Evolutionary conservation across 306 rosid species (phyloP), one percentile per base, ranked within the genome.

Genomic region (Pterocarpus macrocarpus): DNA sequence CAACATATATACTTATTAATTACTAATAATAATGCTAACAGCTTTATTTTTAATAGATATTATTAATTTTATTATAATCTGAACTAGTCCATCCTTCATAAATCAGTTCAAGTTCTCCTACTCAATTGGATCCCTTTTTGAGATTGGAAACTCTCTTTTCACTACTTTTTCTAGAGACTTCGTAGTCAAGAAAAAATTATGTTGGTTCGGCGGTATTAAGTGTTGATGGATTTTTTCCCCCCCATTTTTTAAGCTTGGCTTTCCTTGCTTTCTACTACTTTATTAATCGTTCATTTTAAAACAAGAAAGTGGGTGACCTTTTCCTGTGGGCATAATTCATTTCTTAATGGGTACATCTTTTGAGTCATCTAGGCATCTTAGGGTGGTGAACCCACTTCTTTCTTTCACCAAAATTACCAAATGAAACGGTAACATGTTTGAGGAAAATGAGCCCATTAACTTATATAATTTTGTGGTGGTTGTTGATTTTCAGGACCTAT

Each of bases 321-420:
- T 72, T 80, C 52, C 67, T 71, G 43, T 35, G 35, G 83, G 72
- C 57, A 71, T 71, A 50, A 63, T 49, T 61, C 28, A 36, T 61
- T 34, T 62, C 84, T 36, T 72, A 17, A 41, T 61, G 56, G 14
- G 62, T 15, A 28, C 78, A 59, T 58, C 28, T 11, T 69, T 78
- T 68, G 28, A 58, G 43, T 44, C 52, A 68, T 55, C 65, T 77
- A 22, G 41, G 73, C 74, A 61, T 79, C 61, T 9, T 12, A 36
- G 10, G 34, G 79, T 22, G 16, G 15, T 80, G 55, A 64, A 38
- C 8, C 73, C 17, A 30, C 73, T 36, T 9, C n/a, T 73, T 80
- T 64, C 74, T 50, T 80, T 72, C 58, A 6, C 79, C 75, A 32
- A 55, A 66, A 41, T 81, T 81, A 17, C 72, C 80, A 73, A 73